A percentile compares a stretch with the other conserved stretches of the same genome.
Evolutionary conservation across 495 filamentous ascomycete genomes (phyloP).

Genomic region (Hamigera avellanea): DNA sequence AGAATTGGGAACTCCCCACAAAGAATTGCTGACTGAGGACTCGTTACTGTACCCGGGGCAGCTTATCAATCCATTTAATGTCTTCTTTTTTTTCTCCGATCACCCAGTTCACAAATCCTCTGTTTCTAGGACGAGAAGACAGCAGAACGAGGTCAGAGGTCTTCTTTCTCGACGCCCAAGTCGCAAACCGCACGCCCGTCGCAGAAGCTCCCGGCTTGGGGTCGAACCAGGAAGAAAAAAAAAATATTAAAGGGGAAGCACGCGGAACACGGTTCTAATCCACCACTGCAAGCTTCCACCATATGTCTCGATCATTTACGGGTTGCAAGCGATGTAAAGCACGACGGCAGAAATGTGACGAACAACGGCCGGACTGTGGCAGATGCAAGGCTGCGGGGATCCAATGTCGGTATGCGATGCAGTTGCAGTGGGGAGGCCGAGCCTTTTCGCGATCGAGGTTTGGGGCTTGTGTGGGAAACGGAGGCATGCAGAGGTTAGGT

Average conservation of each 20-base stretch:
- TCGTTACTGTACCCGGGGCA: too few relatives aligned
- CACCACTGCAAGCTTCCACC: background rate
- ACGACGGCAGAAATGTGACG: conserved; percentile 9
- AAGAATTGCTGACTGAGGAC: too few relatives aligned
- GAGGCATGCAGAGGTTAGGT: conserved; percentile 36
- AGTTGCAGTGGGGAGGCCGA: conserved; percentile 29
- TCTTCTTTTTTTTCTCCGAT: conserved; percentile 7
- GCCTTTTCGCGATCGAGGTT: conserved; percentile 36
- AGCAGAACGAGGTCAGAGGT: too few relatives aligned
- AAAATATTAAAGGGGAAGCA: too few relatives aligned
- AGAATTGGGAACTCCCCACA: too few relatives aligned
- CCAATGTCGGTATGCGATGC: conserved; percentile 27
- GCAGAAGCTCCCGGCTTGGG: too few relatives aligned
- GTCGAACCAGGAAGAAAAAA: too few relatives aligned
- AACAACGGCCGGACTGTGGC: conserved; percentile 6
- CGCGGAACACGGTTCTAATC: too few relatives aligned
- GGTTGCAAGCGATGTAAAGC: conserved; percentile 9
- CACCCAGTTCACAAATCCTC: background rate
- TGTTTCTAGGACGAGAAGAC: background rate
- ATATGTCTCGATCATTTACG: conserved; percentile 36
- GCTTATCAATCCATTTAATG: background rate
- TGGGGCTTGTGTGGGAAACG: conserved; percentile 30
- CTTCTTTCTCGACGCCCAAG: too few relatives aligned
- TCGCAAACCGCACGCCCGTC: too few relatives aligned
- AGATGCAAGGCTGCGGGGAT: conserved; percentile 17